Conservation (phyloP, 2,329 filamentous ascomycete genomes). For the Verticillium dahliae region DNA sequence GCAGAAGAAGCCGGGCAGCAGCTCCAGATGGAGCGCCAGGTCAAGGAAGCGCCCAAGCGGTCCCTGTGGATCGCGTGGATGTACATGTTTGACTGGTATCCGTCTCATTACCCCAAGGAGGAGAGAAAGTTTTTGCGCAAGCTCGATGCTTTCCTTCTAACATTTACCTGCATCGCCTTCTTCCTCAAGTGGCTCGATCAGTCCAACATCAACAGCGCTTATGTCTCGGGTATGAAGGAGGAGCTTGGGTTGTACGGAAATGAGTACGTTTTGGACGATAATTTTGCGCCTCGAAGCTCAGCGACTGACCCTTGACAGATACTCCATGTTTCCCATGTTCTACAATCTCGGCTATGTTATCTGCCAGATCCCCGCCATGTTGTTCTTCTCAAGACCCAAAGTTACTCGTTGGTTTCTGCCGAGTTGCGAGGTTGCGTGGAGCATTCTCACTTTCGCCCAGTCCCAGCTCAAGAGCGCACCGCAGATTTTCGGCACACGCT, state of each 20-base stretch:
- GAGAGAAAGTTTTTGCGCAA: slow-evolving; percentile 14
- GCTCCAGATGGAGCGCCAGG: slow-evolving; percentile 18
- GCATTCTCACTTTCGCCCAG: slow-evolving; percentile 15
- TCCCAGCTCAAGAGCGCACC: slow-evolving; percentile 14
- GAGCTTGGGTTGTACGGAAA: slow-evolving; percentile 24
- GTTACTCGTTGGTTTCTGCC: slow-evolving; percentile 15
- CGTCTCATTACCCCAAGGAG: slow-evolving; percentile 13
- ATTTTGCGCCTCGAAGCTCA: not conserved
- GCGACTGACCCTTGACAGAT: not conserved
- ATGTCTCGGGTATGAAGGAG: slow-evolving; percentile 31
- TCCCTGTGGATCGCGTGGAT: slow-evolving; percentile 13
- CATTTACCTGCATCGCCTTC: slow-evolving; percentile 11
- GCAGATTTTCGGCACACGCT: slow-evolving; percentile 21
- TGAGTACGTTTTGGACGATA: slow-evolving; percentile 15
- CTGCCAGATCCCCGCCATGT: slow-evolving; percentile 10
- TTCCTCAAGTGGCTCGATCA: slow-evolving; percentile 23
- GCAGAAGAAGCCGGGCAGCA: slow-evolving; percentile 36
- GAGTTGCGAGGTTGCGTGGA: slow-evolving; percentile 14
- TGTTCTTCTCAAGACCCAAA: slow-evolving; percentile 9
- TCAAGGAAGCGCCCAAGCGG: slow-evolving; percentile 7
- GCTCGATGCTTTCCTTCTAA: slow-evolving; percentile 16
- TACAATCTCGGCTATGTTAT: slow-evolving; percentile 12
- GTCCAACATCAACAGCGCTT: slow-evolving; percentile 27
- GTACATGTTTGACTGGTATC: slow-evolving; percentile 19
- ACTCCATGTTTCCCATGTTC: slow-evolving; percentile 9